Evolutionary conservation across 371 early-diverging fungal genomes (phyloP).

Genomic region (Vairimorpha necatrix): DNA sequence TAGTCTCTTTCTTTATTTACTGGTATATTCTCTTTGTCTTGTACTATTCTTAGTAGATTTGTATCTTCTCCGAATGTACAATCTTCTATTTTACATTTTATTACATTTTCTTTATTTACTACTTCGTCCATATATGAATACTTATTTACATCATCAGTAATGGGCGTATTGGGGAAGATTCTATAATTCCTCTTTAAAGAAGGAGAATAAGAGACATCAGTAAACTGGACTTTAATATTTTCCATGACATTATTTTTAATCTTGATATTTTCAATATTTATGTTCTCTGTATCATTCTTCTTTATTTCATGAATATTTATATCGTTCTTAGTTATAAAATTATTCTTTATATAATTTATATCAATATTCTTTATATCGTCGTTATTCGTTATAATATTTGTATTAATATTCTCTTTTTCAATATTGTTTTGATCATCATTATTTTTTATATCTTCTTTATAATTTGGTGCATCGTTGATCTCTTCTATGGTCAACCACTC

Average conservation of each 20-base stretch:
- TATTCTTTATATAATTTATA: neutral
- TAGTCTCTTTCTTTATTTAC: constrained; percentile 23
- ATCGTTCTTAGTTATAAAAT: neutral
- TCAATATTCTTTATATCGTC: neutral
- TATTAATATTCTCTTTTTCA: neutral
- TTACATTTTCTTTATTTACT: neutral
- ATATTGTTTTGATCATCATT: neutral
- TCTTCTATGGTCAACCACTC: neutral
- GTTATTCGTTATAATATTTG: neutral
- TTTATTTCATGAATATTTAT: neutral
- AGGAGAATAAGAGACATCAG: neutral
- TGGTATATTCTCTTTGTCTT: neutral
- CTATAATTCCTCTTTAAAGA: neutral
- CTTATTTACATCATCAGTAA: constrained; percentile 3
- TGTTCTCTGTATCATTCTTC: neutral
- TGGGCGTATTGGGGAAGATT: neutral
- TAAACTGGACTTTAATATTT: constrained; percentile 1
- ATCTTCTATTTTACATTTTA: constrained; percentile 12
- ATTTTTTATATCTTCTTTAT: neutral
- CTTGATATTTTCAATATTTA: neutral
- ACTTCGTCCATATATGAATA: neutral
- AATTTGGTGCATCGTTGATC: neutral
- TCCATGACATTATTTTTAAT: neutral
- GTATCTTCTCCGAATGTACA: neutral
- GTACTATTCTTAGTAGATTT: neutral